Evolutionary conservation across 2,329 filamentous ascomycete species (phyloP).

Genomic region (Stagonosporopsis chrysanthemi): DNA sequence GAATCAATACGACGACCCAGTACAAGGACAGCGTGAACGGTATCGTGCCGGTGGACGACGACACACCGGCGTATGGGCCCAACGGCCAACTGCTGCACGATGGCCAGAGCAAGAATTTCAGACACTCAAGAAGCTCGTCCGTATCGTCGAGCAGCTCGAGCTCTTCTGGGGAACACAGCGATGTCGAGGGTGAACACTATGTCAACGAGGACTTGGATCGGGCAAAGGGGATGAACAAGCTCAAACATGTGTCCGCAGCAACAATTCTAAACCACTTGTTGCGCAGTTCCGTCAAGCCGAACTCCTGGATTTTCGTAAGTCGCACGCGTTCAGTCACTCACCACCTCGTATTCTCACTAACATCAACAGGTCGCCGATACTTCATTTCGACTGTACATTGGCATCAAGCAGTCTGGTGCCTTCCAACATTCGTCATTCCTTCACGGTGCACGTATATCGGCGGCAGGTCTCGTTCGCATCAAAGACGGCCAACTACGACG

Average conservation of each 20-base stretch:
- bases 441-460: slow-evolving; percentile 79
- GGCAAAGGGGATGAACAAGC: slow-evolving; percentile 66
- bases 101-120: slow-evolving; percentile 32
- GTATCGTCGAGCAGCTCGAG: slow-evolving; percentile 40
- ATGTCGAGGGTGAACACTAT: slow-evolving; percentile 69
- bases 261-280: slow-evolving; percentile 81
- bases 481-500: slow-evolving; percentile 79
- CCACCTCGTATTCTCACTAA: neutral
- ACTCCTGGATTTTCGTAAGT: slow-evolving; percentile 87
- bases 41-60: slow-evolving; percentile 55
- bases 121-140: slow-evolving; percentile 28
- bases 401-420: slow-evolving; percentile 85
- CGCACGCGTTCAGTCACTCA: neutral
- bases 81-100: slow-evolving; percentile 33
- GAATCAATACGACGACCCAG: slow-evolving; percentile 76
- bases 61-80: slow-evolving; percentile 52
- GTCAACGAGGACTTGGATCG: slow-evolving; percentile 69
- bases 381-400: slow-evolving; percentile 83
- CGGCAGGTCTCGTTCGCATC: slow-evolving; percentile 85
- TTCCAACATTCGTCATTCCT: slow-evolving; percentile 94
- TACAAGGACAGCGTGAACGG: slow-evolving; percentile 82
- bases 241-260: slow-evolving; percentile 73
- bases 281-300: slow-evolving; percentile 79
- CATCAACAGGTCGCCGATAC: slow-evolving; percentile 71
- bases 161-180: slow-evolving; percentile 58